Base-by-base conservation (phyloP, 768 basidiomycete genomes). In the Lentinus brumalis region DNA sequence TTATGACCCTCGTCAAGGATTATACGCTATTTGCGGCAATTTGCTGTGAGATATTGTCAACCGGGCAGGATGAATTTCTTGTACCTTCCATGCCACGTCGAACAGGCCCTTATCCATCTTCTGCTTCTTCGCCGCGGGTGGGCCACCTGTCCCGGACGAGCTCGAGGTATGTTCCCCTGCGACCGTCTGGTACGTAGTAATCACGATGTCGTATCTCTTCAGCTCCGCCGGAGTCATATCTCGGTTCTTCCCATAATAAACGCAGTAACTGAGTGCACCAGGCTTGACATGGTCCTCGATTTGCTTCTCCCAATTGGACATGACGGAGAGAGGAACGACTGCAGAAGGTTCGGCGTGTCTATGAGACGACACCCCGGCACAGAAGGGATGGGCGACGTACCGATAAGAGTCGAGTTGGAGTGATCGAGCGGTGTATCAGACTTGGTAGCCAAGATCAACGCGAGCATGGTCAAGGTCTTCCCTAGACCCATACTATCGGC, bases 401-500 rank as follows among this genome's bases (percentile, higher is more conserved):
- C 90, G 30, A 97, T 89, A 35, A 97, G 81, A 0, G 95, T 96
- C 44, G 84, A 76, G 46, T 85, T 86, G 46, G 83, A 86, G 67
- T 80, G 86, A 4, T 79, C 81, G 2, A 70, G 59, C 1, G 85
- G 79, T 12, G 81, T 64, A 46, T 95, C 89, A 10, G 79, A 69
- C 70, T 87, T 89, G 2, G 94, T 95, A 1, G 91, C 86, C 30
- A 95, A 73, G 42, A 94, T 81, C 15, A 97, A 78, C 5, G 93
- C 81, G 42, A 97, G 76, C 83, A 94, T 93, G 0, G 92, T 94
- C 44, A 97, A 77, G 0, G 96, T 97, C 79, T 96, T 97, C 0
- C 95, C 95, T 57, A 84, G 66, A 56, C 87, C 94, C 95, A 97
- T 97, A 42, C 91, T 90, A 74, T 96, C 95, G 0, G 89, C 94